A percentile compares a stretch with the other conserved stretches of the same genome.
phyloP scores from a whole-genome alignment of 768 basidiomycete species.

The Amanita polypyramis region DNA sequence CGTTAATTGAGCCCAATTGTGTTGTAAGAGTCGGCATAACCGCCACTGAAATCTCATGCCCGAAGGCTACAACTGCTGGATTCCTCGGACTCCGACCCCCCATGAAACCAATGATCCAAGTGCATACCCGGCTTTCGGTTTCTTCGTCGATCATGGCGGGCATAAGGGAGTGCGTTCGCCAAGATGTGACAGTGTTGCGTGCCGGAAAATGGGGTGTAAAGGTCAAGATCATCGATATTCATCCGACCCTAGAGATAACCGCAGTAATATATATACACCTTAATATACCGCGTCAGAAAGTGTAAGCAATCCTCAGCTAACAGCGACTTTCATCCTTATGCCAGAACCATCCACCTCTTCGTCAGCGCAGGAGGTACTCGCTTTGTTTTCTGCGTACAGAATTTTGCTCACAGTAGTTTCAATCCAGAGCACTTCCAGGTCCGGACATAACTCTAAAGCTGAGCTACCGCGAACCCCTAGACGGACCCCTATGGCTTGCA shows the following conservation, averaged over 20 bases:
- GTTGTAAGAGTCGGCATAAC: background rate
- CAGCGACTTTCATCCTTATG: background rate
- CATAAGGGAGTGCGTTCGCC: background rate
- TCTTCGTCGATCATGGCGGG: background rate
- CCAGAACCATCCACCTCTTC: background rate
- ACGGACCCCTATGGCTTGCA: conserved; percentile 62
- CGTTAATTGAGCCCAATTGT: background rate
- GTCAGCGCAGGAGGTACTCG: conserved; percentile 1
- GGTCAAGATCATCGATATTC: background rate
- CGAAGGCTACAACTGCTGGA: background rate
- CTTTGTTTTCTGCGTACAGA: background rate
- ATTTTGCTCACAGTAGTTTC: background rate
- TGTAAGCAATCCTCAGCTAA: background rate
- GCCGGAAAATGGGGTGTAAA: background rate
- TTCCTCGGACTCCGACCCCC: conserved; percentile 4
- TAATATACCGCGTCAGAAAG: background rate
- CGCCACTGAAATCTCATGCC: background rate
- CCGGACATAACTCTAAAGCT: background rate
- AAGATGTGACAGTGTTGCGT: background rate
- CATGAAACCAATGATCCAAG: background rate
- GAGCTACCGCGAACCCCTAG: conserved; percentile 15
- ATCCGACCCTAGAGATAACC: background rate
- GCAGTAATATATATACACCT: background rate
- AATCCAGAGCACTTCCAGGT: background rate
- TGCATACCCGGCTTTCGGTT: background rate